Evolutionary conservation across 352 stramenopile genomes (phyloP).

Genomic region (Aphanomyces stellatus): DNA sequence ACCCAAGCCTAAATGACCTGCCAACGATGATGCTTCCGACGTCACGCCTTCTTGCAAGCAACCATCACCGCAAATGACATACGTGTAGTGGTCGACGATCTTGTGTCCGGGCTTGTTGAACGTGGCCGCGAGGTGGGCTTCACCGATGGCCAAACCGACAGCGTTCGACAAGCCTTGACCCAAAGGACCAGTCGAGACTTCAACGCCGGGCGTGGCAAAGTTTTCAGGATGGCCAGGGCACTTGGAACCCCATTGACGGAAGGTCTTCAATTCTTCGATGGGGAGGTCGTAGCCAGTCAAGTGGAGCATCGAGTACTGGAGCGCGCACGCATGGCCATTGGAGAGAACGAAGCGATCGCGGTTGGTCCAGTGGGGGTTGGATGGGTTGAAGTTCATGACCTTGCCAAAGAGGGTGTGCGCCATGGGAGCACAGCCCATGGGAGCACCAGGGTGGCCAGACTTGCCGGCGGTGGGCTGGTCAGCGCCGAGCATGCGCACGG

Average conservation of each 20-base stretch:
- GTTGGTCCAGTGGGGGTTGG: conserved; percentile 87
- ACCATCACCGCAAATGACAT: conserved; percentile 98
- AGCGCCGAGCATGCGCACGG: conserved; percentile 93
- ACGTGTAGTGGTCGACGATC: conserved; percentile 98
- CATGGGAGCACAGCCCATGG: conserved; percentile 99
- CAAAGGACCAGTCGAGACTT: conserved; percentile 96
- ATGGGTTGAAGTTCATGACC: conserved; percentile 82
- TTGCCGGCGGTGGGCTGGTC: conserved; percentile 97
- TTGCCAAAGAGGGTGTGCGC: conserved; percentile 95
- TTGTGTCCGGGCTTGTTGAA: conserved; percentile 95
- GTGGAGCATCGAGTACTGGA: conserved; percentile 99
- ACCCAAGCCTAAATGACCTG: conserved; percentile 95
- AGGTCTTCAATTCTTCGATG: conserved; percentile 96
- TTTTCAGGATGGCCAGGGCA: conserved; percentile 98
- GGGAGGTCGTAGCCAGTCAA: conserved; percentile 91
- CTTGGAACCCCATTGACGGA: conserved; percentile 93
- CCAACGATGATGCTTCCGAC: conserved; percentile 93
- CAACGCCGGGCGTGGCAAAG: conserved; percentile 90
- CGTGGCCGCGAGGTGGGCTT: conserved; percentile 94
- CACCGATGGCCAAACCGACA: conserved; percentile 95
- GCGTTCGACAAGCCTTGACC: conserved; percentile 98
- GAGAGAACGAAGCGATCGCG: conserved; percentile 99
- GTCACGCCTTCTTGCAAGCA: conserved; percentile 98
- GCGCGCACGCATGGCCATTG: conserved; percentile 97
- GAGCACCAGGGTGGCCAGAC: conserved; percentile 95